Conservation (phyloP, 768 basidiomycete species). For the Hypsizygus marmoreus region DNA sequence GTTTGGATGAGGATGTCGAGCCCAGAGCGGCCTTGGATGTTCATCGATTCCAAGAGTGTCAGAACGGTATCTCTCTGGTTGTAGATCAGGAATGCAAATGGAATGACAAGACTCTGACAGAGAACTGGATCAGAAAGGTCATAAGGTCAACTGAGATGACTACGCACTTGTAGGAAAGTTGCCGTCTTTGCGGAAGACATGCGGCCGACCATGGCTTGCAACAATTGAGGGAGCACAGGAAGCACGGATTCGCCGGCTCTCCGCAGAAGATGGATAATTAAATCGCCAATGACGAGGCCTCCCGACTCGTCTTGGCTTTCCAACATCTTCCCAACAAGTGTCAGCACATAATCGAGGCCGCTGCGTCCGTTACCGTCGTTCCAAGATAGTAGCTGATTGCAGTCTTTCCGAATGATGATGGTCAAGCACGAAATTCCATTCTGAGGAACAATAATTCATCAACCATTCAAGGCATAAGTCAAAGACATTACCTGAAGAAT, state of each 20-base stretch:
- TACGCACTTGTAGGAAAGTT: slow-evolving; percentile 80
- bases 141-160: background rate
- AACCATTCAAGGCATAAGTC: background rate
- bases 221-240: slow-evolving; percentile 83
- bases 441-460: slow-evolving; percentile 37
- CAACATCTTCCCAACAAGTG: slow-evolving; percentile 76
- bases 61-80: slow-evolving; percentile 83
- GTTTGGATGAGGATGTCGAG: slow-evolving; percentile 88
- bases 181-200: slow-evolving; percentile 88
- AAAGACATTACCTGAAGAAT: slow-evolving; percentile 62
- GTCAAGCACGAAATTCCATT: slow-evolving; percentile 85
- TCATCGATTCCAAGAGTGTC: slow-evolving; percentile 69
- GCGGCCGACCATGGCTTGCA: slow-evolving; percentile 80
- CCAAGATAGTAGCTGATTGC: slow-evolving; percentile 80
- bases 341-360: slow-evolving; percentile 76
- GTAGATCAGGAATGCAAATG: slow-evolving; percentile 92
- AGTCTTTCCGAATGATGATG: slow-evolving; percentile 83
- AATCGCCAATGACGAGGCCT: slow-evolving; percentile 90
- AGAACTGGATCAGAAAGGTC: background rate
- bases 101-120: slow-evolving; percentile 79
- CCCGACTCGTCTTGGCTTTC: slow-evolving; percentile 86
- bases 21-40: slow-evolving; percentile 59
- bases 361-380: slow-evolving; percentile 61
- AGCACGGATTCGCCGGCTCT: slow-evolving; percentile 79
- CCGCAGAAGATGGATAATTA: slow-evolving; percentile 91